Base-by-base conservation (phyloP, 2,329 filamentous ascomycete species). In the Claviceps maximensis region DNA sequence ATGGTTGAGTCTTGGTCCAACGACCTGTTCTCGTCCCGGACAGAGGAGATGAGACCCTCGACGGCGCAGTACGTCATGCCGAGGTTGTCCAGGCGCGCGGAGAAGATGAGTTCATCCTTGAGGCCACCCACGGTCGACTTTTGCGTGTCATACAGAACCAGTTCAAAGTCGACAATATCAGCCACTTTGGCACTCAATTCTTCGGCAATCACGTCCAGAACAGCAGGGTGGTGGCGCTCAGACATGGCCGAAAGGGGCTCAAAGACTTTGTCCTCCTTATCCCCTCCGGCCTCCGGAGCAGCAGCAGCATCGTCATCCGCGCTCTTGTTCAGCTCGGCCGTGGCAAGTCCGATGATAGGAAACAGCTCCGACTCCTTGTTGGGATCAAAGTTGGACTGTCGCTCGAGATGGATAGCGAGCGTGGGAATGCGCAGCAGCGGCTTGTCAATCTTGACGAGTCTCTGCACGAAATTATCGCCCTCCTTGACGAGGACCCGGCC, bases 311-410 rank as follows among this genome's bases (percentile, higher is more conserved):
- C 71, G 10, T 70, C 67, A 63, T 76, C 76, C 41, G 76, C 79
- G 25, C 81, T 79, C 59, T 87, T 79, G 73, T 96, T 96, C 54
- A 98, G 77, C 72, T 96, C 90, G 2, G 89, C 87, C 50, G 86
- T 83, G 2, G 88, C 86, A 52, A 98, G 76, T 6, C 93, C 93
- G 23, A 86, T 83, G 63, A 98, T 96, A 5, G 93, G 93, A 64
- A 95, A 94, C 25, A 98, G 74, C 68, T 98, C 91, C 25, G 85
- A 89, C 74, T 98, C 93, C 74, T 96, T 97, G 76, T 97, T 98
- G 65, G 94, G 95, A 53, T 88, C 77, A 63, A 98, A 98, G 57
- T 78, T 87, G 62, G 86, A 78, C 61, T 87, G 83, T 53, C 91
- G 85, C 64, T 96, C 86, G 54, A 98, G 80, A 70, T 98, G 93